Evolutionary conservation across 1,139 yeast species (phyloP).

Genomic region (Geotrichum reessii): DNA sequence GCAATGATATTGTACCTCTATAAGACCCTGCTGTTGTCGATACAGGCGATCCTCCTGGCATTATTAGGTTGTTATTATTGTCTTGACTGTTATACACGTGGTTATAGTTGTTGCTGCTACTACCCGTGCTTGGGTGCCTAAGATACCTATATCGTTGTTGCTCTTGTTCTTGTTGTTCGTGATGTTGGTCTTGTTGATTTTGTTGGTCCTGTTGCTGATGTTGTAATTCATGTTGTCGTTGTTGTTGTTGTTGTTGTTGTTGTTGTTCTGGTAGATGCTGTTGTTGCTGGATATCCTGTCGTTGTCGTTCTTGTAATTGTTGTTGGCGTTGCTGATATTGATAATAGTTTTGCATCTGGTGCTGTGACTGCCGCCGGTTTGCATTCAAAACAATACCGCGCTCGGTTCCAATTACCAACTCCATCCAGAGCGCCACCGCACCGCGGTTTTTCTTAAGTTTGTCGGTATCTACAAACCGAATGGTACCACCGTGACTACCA

Average conservation of each 20-base stretch:
- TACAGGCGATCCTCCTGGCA: conserved; percentile 9
- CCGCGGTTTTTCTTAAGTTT: conserved; percentile 65
- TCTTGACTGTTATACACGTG: conserved; percentile 3
- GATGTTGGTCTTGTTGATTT: background rate
- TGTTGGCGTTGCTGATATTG: conserved; percentile 18
- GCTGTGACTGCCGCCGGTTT: conserved; percentile 17
- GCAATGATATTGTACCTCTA: conserved; percentile 19
- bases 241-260: background rate
- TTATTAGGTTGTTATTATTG: background rate
- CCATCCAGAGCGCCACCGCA: conserved; percentile 72
- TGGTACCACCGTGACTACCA: conserved; percentile 17
- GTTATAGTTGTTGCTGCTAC: background rate
- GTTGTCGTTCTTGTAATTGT: background rate
- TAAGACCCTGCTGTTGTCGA: background rate
- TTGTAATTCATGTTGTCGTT: background rate
- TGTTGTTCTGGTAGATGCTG: background rate
- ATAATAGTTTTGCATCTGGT: conserved; percentile 13
- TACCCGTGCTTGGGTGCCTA: too few species aligned
- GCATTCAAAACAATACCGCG: conserved; percentile 37
- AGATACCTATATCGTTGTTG: too few species aligned
- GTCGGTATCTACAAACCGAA: conserved; percentile 64
- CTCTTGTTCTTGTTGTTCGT: background rate
- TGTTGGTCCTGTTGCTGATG: background rate
- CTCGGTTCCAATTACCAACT: conserved; percentile 73
- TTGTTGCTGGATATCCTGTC: background rate